Percentiles rank a stretch among this genome's conserved stretches.
phyloP scores from a whole-genome alignment of 208 protist species.

The Leishmania braziliensis region DNA sequence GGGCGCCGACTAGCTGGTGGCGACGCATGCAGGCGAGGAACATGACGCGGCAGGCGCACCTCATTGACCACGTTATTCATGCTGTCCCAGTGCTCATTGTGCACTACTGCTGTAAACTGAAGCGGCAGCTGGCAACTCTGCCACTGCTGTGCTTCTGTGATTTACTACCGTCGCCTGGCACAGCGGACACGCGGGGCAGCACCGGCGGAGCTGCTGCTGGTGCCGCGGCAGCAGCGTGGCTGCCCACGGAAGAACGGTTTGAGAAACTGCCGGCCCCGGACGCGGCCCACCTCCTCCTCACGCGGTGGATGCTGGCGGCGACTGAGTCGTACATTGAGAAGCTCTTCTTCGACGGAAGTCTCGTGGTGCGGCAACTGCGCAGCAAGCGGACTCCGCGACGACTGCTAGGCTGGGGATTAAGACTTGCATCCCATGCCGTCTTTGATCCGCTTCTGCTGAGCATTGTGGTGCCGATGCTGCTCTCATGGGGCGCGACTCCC shows the following conservation, averaged over 20 bases:
- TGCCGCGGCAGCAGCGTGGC: slow-evolving; percentile 14
- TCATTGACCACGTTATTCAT: slow-evolving; percentile 67
- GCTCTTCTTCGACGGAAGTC: slow-evolving; percentile 59
- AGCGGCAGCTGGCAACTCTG: slow-evolving; percentile 64
- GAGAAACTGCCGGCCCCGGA: slow-evolving; percentile 9
- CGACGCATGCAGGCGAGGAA: slow-evolving; percentile 30
- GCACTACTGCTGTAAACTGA: slow-evolving; percentile 66
- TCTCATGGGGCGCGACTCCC: slow-evolving; percentile 7
- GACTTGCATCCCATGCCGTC: slow-evolving; percentile 55
- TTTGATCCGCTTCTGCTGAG: slow-evolving; percentile 75
- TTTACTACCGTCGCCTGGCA: slow-evolving; percentile 6
- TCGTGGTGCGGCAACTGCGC: slow-evolving; percentile 73
- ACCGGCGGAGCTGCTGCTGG: not conserved
- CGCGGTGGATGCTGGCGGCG: slow-evolving; percentile 41
- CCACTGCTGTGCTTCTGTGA: slow-evolving; percentile 64
- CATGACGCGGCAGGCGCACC: slow-evolving; percentile 39
- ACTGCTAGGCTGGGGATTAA: slow-evolving; percentile 59
- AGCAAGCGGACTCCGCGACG: slow-evolving; percentile 57
- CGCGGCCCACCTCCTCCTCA: slow-evolving; percentile 36
- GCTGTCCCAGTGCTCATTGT: slow-evolving; percentile 59
- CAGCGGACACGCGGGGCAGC: not conserved
- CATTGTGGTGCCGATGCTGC: slow-evolving; percentile 59
- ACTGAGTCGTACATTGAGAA: slow-evolving; percentile 59
- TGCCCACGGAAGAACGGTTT: slow-evolving; percentile 26
- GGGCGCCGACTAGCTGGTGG: slow-evolving; percentile 29